These are phyloP conservation scores for Zygosaccharomyces gambellarensis DNA, from an alignment of 805 yeast species.

Conservation along the genomic window DNA sequence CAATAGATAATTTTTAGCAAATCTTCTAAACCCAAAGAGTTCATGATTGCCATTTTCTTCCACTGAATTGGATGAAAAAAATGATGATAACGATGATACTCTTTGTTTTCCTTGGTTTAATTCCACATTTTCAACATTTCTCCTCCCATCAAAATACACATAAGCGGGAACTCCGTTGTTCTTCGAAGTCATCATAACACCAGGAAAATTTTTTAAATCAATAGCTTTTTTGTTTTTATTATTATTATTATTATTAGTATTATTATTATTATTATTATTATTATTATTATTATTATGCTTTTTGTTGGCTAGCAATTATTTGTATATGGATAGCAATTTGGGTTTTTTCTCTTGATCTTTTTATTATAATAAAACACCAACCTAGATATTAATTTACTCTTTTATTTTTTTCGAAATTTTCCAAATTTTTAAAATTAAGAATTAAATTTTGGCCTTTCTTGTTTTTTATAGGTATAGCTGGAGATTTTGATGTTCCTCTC, in stretches of 20 bases:
- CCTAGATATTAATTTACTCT: no score
- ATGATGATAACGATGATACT: conserved; percentile 15
- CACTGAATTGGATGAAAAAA: conserved; percentile 10
- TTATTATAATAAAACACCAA: neutral
- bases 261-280: neutral
- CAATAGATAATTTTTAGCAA: conserved; percentile 24
- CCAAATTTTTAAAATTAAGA: no score
- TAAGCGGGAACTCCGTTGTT: conserved; percentile 5
- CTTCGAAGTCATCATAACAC: conserved; percentile 6
- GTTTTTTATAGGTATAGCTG: neutral
- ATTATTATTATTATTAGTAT: neutral
- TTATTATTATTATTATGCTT: neutral
- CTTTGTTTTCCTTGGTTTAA: conserved; percentile 5
- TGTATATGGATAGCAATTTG: neutral
- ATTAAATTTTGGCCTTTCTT: neutral
- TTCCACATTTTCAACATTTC: conserved; percentile 1
- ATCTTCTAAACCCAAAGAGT: conserved; percentile 28
- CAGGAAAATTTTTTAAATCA: neutral
- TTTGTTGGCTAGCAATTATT: neutral
- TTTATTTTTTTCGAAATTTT: neutral
- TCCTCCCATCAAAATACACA: conserved; percentile 5
- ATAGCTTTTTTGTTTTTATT: neutral
- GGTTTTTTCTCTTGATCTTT: neutral
- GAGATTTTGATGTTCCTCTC: neutral
- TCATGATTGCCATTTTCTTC: conserved; percentile 15